Percentiles rank a stretch among this genome's conserved stretches.
Evolutionary conservation across 2,329 filamentous ascomycete genomes (phyloP).

Genomic region (Neurospora sp.): DNA sequence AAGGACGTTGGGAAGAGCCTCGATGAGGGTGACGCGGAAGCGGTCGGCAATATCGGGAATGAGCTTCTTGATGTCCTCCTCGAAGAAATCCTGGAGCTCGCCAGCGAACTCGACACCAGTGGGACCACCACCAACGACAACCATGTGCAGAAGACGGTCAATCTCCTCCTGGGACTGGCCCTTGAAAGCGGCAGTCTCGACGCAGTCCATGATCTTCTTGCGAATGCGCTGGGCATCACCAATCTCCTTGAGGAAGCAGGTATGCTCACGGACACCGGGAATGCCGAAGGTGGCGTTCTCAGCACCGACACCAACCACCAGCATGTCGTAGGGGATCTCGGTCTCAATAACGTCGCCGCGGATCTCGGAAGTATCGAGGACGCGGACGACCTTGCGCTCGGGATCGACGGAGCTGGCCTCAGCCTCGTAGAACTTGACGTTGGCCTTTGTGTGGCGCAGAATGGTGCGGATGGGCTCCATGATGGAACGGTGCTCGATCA

Average conservation of each 20-base stretch:
- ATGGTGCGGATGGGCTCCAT: conserved; percentile 99
- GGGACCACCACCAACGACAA: conserved; percentile 85
- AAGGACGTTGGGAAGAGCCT: conserved; percentile 91
- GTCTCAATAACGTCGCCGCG: conserved; percentile 74
- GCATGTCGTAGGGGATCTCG: conserved; percentile 94
- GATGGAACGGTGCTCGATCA: conserved; percentile 97
- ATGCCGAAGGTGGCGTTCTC: conserved; percentile 99
- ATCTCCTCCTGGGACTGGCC: conserved; percentile 81
- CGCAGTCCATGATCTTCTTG: conserved; percentile 99
- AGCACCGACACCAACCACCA: conserved; percentile 92
- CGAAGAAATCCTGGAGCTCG: conserved; percentile 98
- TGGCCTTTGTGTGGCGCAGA: conserved; percentile 84
- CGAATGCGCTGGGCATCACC: conserved; percentile 91
- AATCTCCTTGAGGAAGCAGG: conserved; percentile 98
- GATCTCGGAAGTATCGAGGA: conserved; percentile 87
- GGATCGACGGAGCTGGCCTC: conserved; percentile 94
- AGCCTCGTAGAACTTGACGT: conserved; percentile 95
- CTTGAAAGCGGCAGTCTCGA: conserved; percentile 98
- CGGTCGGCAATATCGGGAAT: conserved; percentile 89
- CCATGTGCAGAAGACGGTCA: conserved; percentile 95
- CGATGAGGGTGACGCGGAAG: conserved; percentile 95
- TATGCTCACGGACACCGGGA: conserved; percentile 87
- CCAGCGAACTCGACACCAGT: conserved; percentile 98
- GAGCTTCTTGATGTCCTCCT: conserved; percentile 96
- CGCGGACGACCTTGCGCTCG: conserved; percentile 77